Evolutionary conservation across 179 eudicot species (phyloP), one percentile per base, ranked within the genome.

Genomic region (Nepenthes alata): DNA sequence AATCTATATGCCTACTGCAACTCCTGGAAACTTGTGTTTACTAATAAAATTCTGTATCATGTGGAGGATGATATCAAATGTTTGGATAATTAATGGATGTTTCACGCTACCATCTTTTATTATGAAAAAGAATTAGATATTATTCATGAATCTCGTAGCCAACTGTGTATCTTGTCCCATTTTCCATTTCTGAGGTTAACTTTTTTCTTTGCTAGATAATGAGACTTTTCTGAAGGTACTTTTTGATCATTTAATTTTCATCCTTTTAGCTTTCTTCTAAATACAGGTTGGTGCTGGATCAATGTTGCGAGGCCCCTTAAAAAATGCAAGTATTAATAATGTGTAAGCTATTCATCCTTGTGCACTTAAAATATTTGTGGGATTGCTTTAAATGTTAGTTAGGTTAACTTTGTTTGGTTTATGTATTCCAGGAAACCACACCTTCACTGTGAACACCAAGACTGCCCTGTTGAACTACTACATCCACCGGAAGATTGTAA

Each of bases 401-500:
- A 4, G 41, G 16, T 61, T 39, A 38, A 51, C 35, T 49, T 16
- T 58, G 47, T 34, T 35, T 48, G 54, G 37, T 37, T 50, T 55
- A 60, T 68, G 34, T 37, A 36, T 68, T 50, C 58, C 71, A 91
- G 98, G 78, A 66, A 77, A 34, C 85, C 94, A 8, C 78, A 66
- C 61, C 94, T 83, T 58, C 80, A 84, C 63, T 91, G 98, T 75
- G 85, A 82, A 50, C 79, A 56, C 58, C 78, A 71, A 69, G 80
- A 74, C 62, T 91, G 98, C 76, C 98, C 98, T 54, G 68, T 50
- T 47, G 96, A 91, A 77, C 74, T 91, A 63, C 75, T 91, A 70
- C 89, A 89, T 80, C 98, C 98, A 34, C 96, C 96, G 65, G 96
- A 91, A 75, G 96, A 91, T 78, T 91, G 98, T 79, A 89, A 83